A percentile compares a stretch with the other conserved stretches of the same genome.
Conservation (phyloP, 805 yeast genomes). For the Lachancea quebecensis region DNA sequence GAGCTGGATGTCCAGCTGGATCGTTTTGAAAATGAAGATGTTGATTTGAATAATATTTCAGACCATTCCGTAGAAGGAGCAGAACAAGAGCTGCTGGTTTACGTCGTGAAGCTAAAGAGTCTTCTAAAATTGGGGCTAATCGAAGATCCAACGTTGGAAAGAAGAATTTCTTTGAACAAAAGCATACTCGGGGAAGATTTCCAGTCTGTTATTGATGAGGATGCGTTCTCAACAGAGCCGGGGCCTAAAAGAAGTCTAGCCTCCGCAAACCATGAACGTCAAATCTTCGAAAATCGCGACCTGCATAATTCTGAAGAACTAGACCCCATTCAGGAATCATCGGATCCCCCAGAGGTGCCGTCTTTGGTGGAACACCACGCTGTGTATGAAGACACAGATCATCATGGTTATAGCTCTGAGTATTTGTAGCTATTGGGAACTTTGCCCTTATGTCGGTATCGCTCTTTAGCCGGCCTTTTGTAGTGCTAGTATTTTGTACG, state of each 20-base stretch:
- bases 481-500: too few relatives aligned
- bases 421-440: neutral
- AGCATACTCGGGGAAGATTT: slow-evolving; percentile 22
- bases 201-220: slow-evolving; percentile 19
- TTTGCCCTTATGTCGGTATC: too few relatives aligned
- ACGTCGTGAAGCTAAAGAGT: slow-evolving; percentile 26
- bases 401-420: slow-evolving; percentile 1
- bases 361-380: neutral
- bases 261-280: slow-evolving; percentile 5
- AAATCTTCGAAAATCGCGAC: slow-evolving; percentile 4
- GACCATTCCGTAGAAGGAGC: slow-evolving; percentile 8
- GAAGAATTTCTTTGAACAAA: slow-evolving; percentile 20
- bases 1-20: slow-evolving; percentile 16
- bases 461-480: too few relatives aligned
- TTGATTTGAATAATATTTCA: slow-evolving; percentile 16
- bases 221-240: slow-evolving; percentile 16
- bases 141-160: slow-evolving; percentile 8
- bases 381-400: neutral
- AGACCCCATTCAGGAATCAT: neutral
- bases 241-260: slow-evolving; percentile 9
- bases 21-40: slow-evolving; percentile 25
- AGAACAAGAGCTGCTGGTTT: slow-evolving; percentile 23
- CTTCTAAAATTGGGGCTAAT: slow-evolving; percentile 20
- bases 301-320: neutral
- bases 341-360: neutral